Conservation (phyloP, 2,329 filamentous ascomycete species). For the Colletotrichum higginsianum region DNA sequence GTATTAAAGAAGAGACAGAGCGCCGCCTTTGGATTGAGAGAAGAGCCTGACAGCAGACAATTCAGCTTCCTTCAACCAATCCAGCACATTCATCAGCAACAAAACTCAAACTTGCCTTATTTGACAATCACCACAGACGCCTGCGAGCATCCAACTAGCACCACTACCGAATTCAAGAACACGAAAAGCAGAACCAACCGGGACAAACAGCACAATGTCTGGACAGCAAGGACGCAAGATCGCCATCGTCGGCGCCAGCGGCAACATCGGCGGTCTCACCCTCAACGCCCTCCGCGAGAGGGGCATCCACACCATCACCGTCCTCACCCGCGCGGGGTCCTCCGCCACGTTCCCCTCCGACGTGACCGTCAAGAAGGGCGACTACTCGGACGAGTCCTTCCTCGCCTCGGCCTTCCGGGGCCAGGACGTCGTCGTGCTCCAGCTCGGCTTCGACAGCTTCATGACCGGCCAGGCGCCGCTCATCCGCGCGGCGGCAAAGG, state of each 20-base stretch:
- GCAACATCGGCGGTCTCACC: slow-evolving; percentile 56
- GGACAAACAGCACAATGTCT: slow-evolving; percentile 2
- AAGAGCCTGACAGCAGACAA: neutral
- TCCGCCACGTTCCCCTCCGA: slow-evolving; percentile 56
- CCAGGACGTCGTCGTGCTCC: slow-evolving; percentile 53
- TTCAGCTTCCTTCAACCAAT: neutral
- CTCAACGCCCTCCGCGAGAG: slow-evolving; percentile 56
- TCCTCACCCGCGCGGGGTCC: slow-evolving; percentile 62
- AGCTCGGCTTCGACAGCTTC: slow-evolving; percentile 27
- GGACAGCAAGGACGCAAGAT: slow-evolving; percentile 46
- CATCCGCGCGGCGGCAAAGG: slow-evolving; percentile 67
- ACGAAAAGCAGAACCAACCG: neutral
- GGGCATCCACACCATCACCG: slow-evolving; percentile 64
- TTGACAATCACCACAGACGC: neutral
- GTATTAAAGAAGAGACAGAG: neutral
- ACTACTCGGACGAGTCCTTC: slow-evolving; percentile 62
- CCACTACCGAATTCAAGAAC: neutral
- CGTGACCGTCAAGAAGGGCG: slow-evolving; percentile 55
- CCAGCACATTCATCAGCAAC: neutral
- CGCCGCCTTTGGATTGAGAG: neutral
- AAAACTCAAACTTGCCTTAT: neutral
- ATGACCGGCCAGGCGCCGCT: slow-evolving; percentile 62
- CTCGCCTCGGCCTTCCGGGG: slow-evolving; percentile 48
- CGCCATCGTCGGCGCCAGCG: slow-evolving; percentile 52
- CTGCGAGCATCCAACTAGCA: neutral